These are phyloP conservation scores for Vitis rotundifolia DNA, from an alignment of 164 flowering plant genomes.

Conservation along the genomic window DNA sequence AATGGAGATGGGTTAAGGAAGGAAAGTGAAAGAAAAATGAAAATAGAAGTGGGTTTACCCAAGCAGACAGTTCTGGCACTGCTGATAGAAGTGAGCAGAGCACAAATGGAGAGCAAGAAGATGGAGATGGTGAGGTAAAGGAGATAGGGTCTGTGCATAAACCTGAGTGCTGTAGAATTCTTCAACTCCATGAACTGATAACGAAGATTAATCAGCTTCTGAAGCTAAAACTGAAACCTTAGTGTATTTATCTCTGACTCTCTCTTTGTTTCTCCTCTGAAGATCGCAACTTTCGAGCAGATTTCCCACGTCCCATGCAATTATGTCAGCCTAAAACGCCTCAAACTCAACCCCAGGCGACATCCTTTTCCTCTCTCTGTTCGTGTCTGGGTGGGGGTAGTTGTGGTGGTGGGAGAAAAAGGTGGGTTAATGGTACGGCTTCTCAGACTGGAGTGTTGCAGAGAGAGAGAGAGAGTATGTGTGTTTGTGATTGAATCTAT, in stretches of 20 bases:
- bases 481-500: constrained; percentile 1
- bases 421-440: constrained; percentile 5
- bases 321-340: neutral
- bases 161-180: neutral
- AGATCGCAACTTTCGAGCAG: neutral
- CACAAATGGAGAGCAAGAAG: constrained; percentile 34
- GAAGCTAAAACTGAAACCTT: too few species aligned
- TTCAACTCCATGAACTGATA: constrained; percentile 17
- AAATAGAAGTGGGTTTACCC: constrained; percentile 14
- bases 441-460: neutral
- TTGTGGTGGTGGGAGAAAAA: neutral
- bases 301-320: constrained; percentile 8
- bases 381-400: constrained; percentile 4
- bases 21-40: neutral
- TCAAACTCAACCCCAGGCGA: too few species aligned
- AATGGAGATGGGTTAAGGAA: neutral
- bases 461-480: neutral
- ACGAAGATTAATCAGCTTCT: too few species aligned
- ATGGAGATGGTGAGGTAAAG: constrained; percentile 19
- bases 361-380: constrained; percentile 2
- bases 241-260: too few species aligned
- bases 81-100: constrained; percentile 25
- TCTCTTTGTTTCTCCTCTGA: too few species aligned
- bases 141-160: constrained; percentile 8
- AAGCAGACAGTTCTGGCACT: constrained; percentile 15